Conservation (phyloP, 2,329 filamentous ascomycete genomes). For the Calonectria ilicicola region DNA sequence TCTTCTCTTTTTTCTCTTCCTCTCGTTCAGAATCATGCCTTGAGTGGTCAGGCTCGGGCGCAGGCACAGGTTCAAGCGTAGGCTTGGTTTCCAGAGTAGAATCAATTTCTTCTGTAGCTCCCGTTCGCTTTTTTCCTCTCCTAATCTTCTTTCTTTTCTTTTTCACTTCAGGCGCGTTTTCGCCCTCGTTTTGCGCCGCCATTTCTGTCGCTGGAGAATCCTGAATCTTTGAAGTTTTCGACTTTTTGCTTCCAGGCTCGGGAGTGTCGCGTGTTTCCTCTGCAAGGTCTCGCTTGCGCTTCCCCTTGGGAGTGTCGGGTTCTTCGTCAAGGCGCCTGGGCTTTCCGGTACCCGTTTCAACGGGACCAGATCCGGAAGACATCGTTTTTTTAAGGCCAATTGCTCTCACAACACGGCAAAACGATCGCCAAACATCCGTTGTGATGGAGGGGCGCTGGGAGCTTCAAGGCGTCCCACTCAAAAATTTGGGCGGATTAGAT, state of each 20-base stretch:
- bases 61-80: conserved; percentile 39
- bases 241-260: conserved; percentile 50
- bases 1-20: conserved; percentile 42
- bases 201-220: conserved; percentile 12
- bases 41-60: conserved; percentile 44
- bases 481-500: conserved; percentile 48
- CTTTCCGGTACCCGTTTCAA: conserved; percentile 38
- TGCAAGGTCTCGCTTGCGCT: conserved; percentile 52
- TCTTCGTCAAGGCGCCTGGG: conserved; percentile 47
- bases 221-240: conserved; percentile 41
- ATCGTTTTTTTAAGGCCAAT: conserved; percentile 42
- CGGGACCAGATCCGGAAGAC: conserved; percentile 59
- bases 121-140: conserved; percentile 37
- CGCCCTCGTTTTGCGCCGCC: conserved; percentile 15
- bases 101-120: conserved; percentile 28
- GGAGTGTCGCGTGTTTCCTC: conserved; percentile 42
- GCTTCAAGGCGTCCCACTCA: conserved; percentile 24
- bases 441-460: conserved; percentile 29
- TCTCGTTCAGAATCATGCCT: conserved; percentile 35
- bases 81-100: conserved; percentile 9
- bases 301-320: conserved; percentile 40
- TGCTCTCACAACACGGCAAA: conserved; percentile 14
- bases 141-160: conserved; percentile 42
- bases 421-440: conserved; percentile 15
- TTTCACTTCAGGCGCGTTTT: conserved; percentile 30